A percentile compares a stretch with the other conserved stretches of the same genome.
Evolutionary conservation across 805 yeast genomes (phyloP).

Genomic region (Saccharomycopsis microspora): DNA sequence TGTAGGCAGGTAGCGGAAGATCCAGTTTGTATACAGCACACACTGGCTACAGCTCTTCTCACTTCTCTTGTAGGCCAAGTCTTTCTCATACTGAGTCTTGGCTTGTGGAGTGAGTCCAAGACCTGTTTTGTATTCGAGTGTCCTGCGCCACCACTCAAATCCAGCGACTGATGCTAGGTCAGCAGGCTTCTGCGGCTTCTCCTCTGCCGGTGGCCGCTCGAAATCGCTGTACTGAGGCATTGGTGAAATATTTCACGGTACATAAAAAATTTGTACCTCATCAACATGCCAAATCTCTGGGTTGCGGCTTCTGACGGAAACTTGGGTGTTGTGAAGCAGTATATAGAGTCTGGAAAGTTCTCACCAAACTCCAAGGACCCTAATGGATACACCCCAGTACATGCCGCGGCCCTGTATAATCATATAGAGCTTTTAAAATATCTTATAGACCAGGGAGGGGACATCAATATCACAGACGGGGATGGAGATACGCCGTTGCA

Average conservation of each 20-base stretch:
- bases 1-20: slow-evolving; percentile 68
- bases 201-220: slow-evolving; percentile 4
- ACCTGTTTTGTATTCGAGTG: slow-evolving; percentile 61
- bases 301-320: slow-evolving; percentile 88
- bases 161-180: slow-evolving; percentile 25
- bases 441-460: slow-evolving; percentile 40
- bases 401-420: slow-evolving; percentile 95
- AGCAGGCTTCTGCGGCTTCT: slow-evolving; percentile 14
- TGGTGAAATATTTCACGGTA: neutral
- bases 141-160: slow-evolving; percentile 76
- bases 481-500: slow-evolving; percentile 97
- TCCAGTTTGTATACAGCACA: slow-evolving; percentile 69
- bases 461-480: slow-evolving; percentile 67
- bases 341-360: slow-evolving; percentile 37
- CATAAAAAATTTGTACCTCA: neutral
- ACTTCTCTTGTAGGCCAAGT: slow-evolving; percentile 31
- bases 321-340: slow-evolving; percentile 41
- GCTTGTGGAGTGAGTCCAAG: slow-evolving; percentile 47
- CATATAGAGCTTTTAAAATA: slow-evolving; percentile 55
- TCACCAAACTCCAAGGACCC: slow-evolving; percentile 73
- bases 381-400: slow-evolving; percentile 93
- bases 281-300: slow-evolving; percentile 60
- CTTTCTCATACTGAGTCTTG: slow-evolving; percentile 44
- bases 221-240: neutral
- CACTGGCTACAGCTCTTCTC: slow-evolving; percentile 56